These are phyloP conservation scores for bread wheat (Triticum aestivum) DNA, from an alignment of 176 grass and related monocot genomes.

Conservation along the genomic window DNA sequence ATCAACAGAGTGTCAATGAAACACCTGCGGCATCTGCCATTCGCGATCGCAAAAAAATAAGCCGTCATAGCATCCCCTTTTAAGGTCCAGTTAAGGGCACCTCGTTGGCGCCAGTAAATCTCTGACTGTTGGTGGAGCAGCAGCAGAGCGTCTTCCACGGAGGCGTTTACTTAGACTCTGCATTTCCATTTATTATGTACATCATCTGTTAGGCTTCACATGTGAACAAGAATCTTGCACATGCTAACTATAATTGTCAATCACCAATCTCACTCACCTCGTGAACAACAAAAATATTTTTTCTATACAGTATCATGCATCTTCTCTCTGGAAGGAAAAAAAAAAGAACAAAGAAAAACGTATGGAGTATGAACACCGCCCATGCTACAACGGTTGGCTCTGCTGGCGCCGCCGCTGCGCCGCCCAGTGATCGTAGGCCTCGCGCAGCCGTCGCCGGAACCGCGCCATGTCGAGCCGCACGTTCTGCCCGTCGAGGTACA, in stretches of 20 bases:
- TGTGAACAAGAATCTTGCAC: neutral
- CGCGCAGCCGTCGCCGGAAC: conserved; percentile 49
- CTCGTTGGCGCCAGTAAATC: too few species aligned
- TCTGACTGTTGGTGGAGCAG: too few species aligned
- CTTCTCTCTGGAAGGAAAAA: neutral
- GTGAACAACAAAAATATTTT: neutral
- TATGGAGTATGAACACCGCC: neutral
- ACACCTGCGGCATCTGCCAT: too few species aligned
- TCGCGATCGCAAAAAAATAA: too few species aligned
- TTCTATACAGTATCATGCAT: conserved; percentile 10
- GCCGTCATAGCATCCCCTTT: too few species aligned
- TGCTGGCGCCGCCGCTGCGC: conserved; percentile 18
- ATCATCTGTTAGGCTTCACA: neutral
- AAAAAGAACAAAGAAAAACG: neutral
- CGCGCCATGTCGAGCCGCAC: conserved; percentile 56
- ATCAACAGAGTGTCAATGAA: too few species aligned
- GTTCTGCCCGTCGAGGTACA: conserved; percentile 76
- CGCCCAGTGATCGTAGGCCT: conserved; percentile 43
- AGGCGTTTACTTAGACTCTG: neutral
- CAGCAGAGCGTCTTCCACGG: too few species aligned
- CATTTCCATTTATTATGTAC: neutral
- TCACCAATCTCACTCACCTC: neutral
- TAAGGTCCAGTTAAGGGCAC: too few species aligned
- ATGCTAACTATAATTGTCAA: neutral
- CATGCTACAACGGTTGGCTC: neutral